Conservation (phyloP, 352 stramenopile species). For the Globisporangium middletonii region DNA sequence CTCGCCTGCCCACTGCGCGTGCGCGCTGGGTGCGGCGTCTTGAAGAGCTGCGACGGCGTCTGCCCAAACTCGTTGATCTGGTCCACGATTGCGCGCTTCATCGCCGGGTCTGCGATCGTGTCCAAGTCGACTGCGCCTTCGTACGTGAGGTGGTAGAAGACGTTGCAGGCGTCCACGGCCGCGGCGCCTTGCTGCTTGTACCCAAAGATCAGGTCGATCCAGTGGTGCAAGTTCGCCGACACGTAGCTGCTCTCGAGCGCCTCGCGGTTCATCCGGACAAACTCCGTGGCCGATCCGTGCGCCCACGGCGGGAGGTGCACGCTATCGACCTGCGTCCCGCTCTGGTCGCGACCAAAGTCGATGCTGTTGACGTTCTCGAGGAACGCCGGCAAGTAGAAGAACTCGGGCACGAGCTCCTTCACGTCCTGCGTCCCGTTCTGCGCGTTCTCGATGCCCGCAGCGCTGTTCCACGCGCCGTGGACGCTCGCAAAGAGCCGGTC, state of each 20-base stretch:
- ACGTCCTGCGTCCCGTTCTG: constrained; percentile 92
- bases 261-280: constrained; percentile 93
- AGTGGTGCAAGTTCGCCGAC: constrained; percentile 94
- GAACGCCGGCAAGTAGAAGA: constrained; percentile 95
- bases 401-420: constrained; percentile 99
- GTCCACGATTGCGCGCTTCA: constrained; percentile 83
- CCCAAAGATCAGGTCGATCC: constrained; percentile 99
- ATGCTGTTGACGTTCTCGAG: constrained; percentile 94
- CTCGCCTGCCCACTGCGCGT: background rate
- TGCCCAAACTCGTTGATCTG: constrained; percentile 99
- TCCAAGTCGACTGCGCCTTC: constrained; percentile 97
- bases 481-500: constrained; percentile 97
- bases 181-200: constrained; percentile 92
- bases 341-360: constrained; percentile 90
- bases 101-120: constrained; percentile 43
- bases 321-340: constrained; percentile 83
- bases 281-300: constrained; percentile 89
- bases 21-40: constrained; percentile 62
- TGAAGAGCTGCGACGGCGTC: constrained; percentile 93
- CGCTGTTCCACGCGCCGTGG: constrained; percentile 87
- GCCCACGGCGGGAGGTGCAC: constrained; percentile 94
- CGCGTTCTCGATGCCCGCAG: constrained; percentile 48
- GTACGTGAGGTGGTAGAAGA: constrained; percentile 98
- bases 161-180: constrained; percentile 93
- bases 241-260: constrained; percentile 95